A percentile compares a stretch with the other conserved stretches of the same genome.
phyloP scores from a whole-genome alignment of 345 rosid genomes.

The Linum usitatissimum region DNA sequence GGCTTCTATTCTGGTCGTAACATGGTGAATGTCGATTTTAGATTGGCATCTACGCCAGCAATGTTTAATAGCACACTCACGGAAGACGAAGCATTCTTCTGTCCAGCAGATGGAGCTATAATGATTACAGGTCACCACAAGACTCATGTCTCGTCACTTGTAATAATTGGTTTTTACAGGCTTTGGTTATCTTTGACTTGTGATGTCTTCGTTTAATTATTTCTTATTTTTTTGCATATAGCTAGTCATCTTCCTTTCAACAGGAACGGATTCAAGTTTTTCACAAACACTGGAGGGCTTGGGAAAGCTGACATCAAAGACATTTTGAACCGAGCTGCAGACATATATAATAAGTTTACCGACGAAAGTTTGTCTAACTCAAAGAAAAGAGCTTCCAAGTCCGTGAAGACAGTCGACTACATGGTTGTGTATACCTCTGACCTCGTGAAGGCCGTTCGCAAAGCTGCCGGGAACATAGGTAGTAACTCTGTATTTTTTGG shows the following conservation, averaged over 20 bases:
- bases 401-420: slow-evolving; percentile 61
- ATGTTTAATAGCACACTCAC: slow-evolving; percentile 95
- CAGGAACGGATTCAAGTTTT: slow-evolving; percentile 95
- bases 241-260: slow-evolving; percentile 99
- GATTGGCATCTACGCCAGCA: slow-evolving; percentile 98
- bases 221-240: slow-evolving; percentile 28
- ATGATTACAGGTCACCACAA: slow-evolving; percentile 74
- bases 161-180: not conserved
- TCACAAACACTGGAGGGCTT: slow-evolving; percentile 86
- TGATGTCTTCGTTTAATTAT: slow-evolving; percentile 19
- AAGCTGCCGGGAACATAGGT: slow-evolving; percentile 85
- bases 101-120: slow-evolving; percentile 96
- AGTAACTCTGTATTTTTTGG: slow-evolving; percentile 16
- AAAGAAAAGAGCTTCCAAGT: slow-evolving; percentile 28
- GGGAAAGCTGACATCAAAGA: slow-evolving; percentile 81
- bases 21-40: slow-evolving; percentile 15
- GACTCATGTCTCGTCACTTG: slow-evolving; percentile 7
- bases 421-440: slow-evolving; percentile 71
- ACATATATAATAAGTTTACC: slow-evolving; percentile 45
- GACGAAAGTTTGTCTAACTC: slow-evolving; percentile 31
- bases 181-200: slow-evolving; percentile 4
- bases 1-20: not conserved
- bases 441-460: slow-evolving; percentile 83
- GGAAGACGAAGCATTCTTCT: slow-evolving; percentile 45
- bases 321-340: slow-evolving; percentile 78